Evolutionary conservation across 345 rosid genomes (phyloP).

Genomic region (Salix suchowensis): DNA sequence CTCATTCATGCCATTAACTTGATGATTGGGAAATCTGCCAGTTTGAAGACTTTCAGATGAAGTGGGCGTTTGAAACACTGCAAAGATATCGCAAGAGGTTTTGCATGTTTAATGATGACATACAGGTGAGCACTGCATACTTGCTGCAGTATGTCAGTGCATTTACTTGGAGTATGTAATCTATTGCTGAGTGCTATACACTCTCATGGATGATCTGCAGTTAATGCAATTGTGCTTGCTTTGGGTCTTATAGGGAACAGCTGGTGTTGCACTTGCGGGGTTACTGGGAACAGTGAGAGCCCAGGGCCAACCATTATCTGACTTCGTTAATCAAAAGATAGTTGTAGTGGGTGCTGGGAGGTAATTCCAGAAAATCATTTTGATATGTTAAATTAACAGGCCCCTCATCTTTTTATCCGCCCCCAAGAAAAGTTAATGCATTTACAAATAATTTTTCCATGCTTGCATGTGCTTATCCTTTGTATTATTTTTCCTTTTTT

Average conservation of each 20-base stretch:
- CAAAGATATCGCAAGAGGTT: constrained; percentile 76
- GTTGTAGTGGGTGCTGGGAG: constrained; percentile 99
- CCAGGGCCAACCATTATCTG: constrained; percentile 78
- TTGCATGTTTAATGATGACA: constrained; percentile 98
- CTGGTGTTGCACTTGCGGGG: constrained; percentile 99
- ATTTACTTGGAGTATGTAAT: background rate
- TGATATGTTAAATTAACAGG: background rate
- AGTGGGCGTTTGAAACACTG: constrained; percentile 97
- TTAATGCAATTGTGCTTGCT: constrained; percentile 12
- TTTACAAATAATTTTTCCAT: background rate
- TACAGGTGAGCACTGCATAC: constrained; percentile 56
- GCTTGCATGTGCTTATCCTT: background rate
- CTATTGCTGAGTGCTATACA: constrained; percentile 5
- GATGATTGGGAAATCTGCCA: constrained; percentile 31
- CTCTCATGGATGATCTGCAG: constrained; percentile 5
- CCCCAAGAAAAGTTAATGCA: background rate
- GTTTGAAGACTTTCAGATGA: constrained; percentile 98
- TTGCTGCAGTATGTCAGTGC: constrained; percentile 8
- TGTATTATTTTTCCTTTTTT: background rate
- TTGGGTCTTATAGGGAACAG: constrained; percentile 70
- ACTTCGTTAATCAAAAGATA: constrained; percentile 88
- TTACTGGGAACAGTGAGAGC: constrained; percentile 88
- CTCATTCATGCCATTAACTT: constrained; percentile 20
- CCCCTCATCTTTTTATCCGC: background rate
- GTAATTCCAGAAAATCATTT: constrained; percentile 35